Conservation (phyloP, 2,329 filamentous ascomycete genomes). For the Endoconidiophora laricicola region DNA sequence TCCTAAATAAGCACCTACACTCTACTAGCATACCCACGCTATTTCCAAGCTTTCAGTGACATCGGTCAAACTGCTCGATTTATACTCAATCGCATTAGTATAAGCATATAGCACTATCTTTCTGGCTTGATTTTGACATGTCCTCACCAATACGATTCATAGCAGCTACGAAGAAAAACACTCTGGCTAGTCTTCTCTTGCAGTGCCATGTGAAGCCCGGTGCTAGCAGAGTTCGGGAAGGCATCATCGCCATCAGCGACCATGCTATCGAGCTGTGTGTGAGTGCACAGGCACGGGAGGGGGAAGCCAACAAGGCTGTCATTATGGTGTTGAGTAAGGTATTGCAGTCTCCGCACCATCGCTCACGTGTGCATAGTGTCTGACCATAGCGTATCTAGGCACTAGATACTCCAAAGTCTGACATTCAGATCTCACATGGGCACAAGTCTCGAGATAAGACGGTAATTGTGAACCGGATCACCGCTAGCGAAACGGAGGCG, state of each 20-base stretch:
- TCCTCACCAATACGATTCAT: constrained; percentile 23
- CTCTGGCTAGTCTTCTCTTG: constrained; percentile 35
- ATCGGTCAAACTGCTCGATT: neutral
- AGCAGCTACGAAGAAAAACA: constrained; percentile 29
- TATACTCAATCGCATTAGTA: neutral
- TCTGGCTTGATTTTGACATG: neutral
- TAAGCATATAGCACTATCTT: neutral
- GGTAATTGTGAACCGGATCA: constrained; percentile 25
- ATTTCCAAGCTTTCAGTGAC: neutral
- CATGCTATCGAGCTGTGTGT: constrained; percentile 48
- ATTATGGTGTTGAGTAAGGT: constrained; percentile 45
- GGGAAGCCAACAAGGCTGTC: constrained; percentile 53
- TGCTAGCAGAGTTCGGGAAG: constrained; percentile 42
- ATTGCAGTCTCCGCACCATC: neutral
- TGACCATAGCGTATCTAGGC: constrained; percentile 16
- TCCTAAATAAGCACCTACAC: too few species aligned
- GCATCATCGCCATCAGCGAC: constrained; percentile 38
- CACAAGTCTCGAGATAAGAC: constrained; percentile 49
- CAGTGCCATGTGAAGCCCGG: constrained; percentile 53
- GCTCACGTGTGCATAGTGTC: neutral
- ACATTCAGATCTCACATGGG: constrained; percentile 44
- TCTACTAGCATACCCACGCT: too few species aligned
- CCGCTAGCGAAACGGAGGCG: constrained; percentile 16
- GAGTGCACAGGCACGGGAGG: constrained; percentile 45
- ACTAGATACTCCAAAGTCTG: constrained; percentile 45